A percentile compares a stretch with the other conserved stretches of the same genome.
Evolutionary conservation across 2,329 filamentous ascomycete species (phyloP).

Genomic region (Fusarium subtropicale): DNA sequence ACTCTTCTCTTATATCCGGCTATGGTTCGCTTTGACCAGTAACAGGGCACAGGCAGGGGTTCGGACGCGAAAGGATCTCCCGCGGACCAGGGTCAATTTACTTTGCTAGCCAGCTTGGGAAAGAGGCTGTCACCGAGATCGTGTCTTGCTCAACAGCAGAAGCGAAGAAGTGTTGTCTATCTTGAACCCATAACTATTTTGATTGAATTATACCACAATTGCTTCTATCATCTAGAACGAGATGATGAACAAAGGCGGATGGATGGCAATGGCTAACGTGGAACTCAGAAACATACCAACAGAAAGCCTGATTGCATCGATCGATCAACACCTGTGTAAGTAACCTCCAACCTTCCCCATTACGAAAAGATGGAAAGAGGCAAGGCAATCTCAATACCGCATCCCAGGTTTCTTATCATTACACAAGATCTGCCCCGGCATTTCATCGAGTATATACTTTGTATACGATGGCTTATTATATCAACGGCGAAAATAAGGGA

Average conservation of each 20-base stretch:
- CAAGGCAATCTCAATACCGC: conserved; percentile 1
- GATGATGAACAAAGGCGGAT: neutral
- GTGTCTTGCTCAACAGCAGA: neutral
- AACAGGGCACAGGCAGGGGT: conserved; percentile 9
- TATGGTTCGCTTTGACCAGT: conserved; percentile 10
- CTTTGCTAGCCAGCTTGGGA: neutral
- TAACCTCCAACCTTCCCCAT: neutral
- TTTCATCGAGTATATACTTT: conserved; percentile 3
- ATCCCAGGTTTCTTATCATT: neutral
- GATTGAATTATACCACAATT: neutral
- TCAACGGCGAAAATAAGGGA: neutral
- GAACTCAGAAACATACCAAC: neutral
- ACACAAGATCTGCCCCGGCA: neutral
- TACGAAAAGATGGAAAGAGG: neutral
- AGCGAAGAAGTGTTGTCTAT: neutral
- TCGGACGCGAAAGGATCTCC: conserved; percentile 17
- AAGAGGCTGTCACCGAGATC: neutral
- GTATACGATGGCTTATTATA: neutral
- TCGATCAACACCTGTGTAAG: conserved; percentile 2
- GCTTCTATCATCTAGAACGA: neutral
- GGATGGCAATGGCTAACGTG: neutral
- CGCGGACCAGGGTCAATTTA: conserved; percentile 7
- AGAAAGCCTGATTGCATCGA: neutral
- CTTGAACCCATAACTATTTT: neutral
- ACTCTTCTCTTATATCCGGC: neutral